Conservation (phyloP, 768 basidiomycete genomes). For the Auricularia auricula-judae region DNA sequence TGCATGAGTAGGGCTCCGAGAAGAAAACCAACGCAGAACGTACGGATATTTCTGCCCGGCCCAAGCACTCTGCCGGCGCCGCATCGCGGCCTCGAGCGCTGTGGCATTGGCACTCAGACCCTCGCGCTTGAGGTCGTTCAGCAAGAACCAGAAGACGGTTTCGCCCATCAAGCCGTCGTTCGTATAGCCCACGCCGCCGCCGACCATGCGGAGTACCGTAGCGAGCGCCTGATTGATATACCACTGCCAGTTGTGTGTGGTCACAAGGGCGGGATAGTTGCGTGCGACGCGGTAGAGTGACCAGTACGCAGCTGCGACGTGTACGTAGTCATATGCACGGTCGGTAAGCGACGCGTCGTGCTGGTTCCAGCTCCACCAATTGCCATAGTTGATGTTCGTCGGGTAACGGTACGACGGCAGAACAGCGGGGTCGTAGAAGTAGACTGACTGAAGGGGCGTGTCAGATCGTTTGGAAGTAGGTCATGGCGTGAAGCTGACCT, state of each 20-base stretch:
- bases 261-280: conserved; percentile 41
- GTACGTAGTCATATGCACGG: conserved; percentile 39
- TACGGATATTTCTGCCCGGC: conserved; percentile 40
- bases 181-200: conserved; percentile 32
- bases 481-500: conserved; percentile 19
- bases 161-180: conserved; percentile 46
- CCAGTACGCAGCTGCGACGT: conserved; percentile 36
- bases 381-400: conserved; percentile 34
- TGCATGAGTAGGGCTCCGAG: background rate
- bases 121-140: conserved; percentile 42
- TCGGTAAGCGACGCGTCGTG: conserved; percentile 12
- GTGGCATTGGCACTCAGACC: conserved; percentile 38
- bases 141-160: conserved; percentile 35
- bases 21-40: conserved; percentile 12
- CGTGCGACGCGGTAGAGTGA: conserved; percentile 45
- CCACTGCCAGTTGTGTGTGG: conserved; percentile 40
- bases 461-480: background rate
- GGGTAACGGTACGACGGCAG: conserved; percentile 40
- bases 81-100: conserved; percentile 36
- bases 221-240: conserved; percentile 44
- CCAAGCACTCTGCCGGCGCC: conserved; percentile 32
- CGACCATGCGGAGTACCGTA: conserved; percentile 37
- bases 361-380: conserved; percentile 35
- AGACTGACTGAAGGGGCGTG: conserved; percentile 28
- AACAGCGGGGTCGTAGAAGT: conserved; percentile 37